Base-by-base conservation (phyloP, 768 basidiomycete genomes). In the Pleurotus salmoneostramineus region DNA sequence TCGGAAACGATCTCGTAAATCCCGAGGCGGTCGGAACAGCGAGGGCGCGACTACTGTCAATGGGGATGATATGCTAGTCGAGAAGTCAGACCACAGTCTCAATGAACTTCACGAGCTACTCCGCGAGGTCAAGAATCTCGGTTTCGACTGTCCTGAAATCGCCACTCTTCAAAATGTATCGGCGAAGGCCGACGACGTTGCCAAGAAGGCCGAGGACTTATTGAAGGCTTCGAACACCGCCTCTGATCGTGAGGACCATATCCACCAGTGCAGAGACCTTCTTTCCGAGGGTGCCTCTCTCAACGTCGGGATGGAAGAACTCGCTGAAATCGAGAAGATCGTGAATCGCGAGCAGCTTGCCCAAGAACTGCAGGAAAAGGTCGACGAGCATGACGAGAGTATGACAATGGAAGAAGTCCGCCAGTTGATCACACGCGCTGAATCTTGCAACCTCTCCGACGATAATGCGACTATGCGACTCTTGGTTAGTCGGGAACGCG, bases 111-210 rank as follows among this genome's bases (percentile, higher is more conserved):
- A 88, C 62, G 73, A 76, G 2, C 74, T 95, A 8, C 72, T 97
- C 12, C 66, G 72, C 3, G 87, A 95, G 65, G 92, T 90, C 4
- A 84, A 91, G 56, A 76, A 71, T 6, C 81, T 97, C 11, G 92
- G 93, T 0, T 97, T 97, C 63, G 93, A 96, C 60, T 82, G 86
- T 47, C 81, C 83, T 4, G 95, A 97, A 70, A 87, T 93, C 32
- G 72, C 67, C 10, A 66, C 72, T 4, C 79, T 93, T 32, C 77
- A 74, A 48, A 69, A 64, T 12, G 72, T 91, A 40, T 84, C 81
- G 5, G 71, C 79, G 47, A 81, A 84, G 59, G 86, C 89, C 4
- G 87, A 91, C 64, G 82, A 84, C 37, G 81, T 82, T 48, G 84
- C 81, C 63, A 64, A 68, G 50, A 82, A 82, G 67, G 88, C 89